Base-by-base conservation (phyloP, 2,329 filamentous ascomycete genomes). In the Phyllosticta citribraziliensis region DNA sequence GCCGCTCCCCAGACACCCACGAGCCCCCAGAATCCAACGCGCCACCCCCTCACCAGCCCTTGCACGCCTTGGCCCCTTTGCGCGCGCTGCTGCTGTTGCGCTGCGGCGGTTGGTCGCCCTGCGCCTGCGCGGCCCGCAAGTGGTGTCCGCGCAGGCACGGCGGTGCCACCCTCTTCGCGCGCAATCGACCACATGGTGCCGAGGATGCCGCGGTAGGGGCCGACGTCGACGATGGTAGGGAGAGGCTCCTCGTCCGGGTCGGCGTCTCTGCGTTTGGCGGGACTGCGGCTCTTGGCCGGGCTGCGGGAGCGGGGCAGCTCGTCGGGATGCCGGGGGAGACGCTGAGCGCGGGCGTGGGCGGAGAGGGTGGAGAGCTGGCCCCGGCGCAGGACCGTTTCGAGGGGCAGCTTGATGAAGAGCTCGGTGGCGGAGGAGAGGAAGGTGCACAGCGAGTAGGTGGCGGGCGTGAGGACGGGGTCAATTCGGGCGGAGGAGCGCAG, bases 101-200 rank as follows among this genome's bases (percentile, higher is more conserved):
- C 71, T 63, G 70, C 72, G 57, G 59, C 63, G 60, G 71, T 53
- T 1, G 33, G 33, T 58, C 66, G 40, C 70, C 63, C 66, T 61
- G 0, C 68, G 33, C 5, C 33, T 12, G 11, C 33, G 33, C 33
- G 11, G 9, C 11, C 33, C 12, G 11, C 33, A 30, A 10, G 6
- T 10, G 27, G 27, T 57, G 20, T 62, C 65, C 2, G 70, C 66
- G 0, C 63, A 35, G 65, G 69, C 62, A 74, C 63, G 62, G 69
- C 65, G 76, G 54, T 30, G 47, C 63, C 76, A 8, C 94, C 94
- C 73, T 99, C 94, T 68, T 95, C 89, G 40, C 87, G 82, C 1
- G 89, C 82, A 64, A 99, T 94, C 63, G 84, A 84, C 80, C 91
- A 93, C 83, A 97, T 92, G 2, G 93, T 97, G 2, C 91, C 89